Evolutionary conservation across 208 protist genomes (phyloP).

Genomic region (Novymonas esmeraldas): DNA sequence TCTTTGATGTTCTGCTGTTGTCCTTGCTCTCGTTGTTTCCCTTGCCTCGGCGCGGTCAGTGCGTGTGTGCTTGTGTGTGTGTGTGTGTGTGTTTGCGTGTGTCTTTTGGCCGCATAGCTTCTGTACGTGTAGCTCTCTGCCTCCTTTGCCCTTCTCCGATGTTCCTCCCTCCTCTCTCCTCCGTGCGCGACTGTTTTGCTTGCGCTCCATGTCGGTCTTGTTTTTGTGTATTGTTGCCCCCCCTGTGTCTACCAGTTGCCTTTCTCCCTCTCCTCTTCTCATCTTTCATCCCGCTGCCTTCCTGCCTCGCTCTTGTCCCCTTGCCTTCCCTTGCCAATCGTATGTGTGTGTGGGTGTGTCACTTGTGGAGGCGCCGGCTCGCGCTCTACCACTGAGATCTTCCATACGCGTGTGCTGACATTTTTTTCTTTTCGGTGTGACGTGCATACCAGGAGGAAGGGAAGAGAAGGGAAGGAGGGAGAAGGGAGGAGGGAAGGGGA

Average conservation of each 20-base stretch:
- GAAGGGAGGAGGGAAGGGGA: no score
- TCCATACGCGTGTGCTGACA: no score
- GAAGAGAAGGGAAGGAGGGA: no score
- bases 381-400: no score
- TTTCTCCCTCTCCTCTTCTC: not conserved
- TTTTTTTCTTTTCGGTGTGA: no score
- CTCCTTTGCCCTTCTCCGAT: not conserved
- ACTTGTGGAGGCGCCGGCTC: no score
- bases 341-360: not conserved
- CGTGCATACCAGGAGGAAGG: no score
- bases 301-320: constrained; percentile 1
- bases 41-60: no score
- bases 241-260: not conserved
- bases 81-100: not conserved
- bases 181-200: constrained; percentile 10
- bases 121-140: not conserved
- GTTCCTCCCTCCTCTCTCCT: not conserved
- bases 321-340: not conserved
- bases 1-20: not conserved
- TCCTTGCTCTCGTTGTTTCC: not conserved
- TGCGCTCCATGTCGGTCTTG: not conserved
- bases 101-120: not conserved
- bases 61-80: not conserved
- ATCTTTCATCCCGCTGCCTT: not conserved
- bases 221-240: constrained; percentile 11